Evolutionary conservation across 164 flowering plant species (phyloP).

Genomic region (Cinnamomum chago): DNA sequence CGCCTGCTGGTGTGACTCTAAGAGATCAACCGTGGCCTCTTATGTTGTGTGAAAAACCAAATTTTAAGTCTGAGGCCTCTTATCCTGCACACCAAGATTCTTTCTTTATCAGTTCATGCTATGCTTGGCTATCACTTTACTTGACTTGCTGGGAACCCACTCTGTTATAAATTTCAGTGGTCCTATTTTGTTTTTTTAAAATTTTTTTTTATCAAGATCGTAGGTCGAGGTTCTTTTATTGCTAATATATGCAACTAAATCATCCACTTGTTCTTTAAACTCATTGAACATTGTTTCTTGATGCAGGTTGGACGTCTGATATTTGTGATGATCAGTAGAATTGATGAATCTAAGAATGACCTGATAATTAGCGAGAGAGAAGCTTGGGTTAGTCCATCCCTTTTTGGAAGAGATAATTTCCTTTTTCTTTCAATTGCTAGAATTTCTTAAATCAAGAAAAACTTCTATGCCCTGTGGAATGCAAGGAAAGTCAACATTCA

Average conservation of each 20-base stretch:
- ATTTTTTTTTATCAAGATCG: no score
- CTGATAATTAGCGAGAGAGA: constrained; percentile 81
- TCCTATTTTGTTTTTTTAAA: background rate
- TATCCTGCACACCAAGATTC: background rate
- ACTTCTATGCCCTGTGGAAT: background rate
- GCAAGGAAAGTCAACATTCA: background rate
- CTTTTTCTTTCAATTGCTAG: background rate
- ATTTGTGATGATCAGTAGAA: constrained; percentile 57
- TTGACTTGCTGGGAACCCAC: background rate
- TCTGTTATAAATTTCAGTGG: background rate
- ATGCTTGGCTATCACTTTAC: background rate
- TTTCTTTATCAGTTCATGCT: background rate
- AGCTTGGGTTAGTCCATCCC: constrained; percentile 68
- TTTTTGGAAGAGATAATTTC: background rate
- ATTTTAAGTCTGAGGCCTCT: no score
- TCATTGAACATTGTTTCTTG: constrained; percentile 11
- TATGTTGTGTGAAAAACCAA: no score
- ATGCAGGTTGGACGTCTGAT: constrained; percentile 72
- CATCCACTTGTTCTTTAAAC: background rate
- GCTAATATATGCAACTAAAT: background rate
- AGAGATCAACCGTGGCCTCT: no score
- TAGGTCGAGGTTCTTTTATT: background rate
- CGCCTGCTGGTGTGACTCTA: no score
- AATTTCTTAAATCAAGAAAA: background rate
- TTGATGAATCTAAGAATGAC: constrained; percentile 74